Evolutionary conservation across 306 rosid species (phyloP).

Genomic region (Phaseolus lunatus): DNA sequence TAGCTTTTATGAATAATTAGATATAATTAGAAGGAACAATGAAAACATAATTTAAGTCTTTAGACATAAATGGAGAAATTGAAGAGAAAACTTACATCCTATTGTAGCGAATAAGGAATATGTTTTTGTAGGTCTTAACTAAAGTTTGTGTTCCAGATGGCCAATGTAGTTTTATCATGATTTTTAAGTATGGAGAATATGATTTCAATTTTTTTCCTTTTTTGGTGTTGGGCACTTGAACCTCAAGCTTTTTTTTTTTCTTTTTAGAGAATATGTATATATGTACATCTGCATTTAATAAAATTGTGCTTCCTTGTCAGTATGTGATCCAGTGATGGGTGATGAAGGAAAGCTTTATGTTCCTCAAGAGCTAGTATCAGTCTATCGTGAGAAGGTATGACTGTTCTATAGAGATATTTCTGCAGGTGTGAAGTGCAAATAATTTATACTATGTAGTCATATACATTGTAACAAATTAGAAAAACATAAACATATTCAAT

Average conservation of each 20-base stretch:
- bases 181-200: constrained; percentile 32
- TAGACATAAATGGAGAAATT: constrained; percentile 7
- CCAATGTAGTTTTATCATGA: neutral
- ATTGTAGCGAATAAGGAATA: constrained; percentile 13
- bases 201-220: constrained; percentile 1
- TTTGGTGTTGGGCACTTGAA: neutral
- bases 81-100: constrained; percentile 28
- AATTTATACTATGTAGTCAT: constrained; percentile 18
- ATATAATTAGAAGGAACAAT: neutral
- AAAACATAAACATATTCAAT: constrained; percentile 37
- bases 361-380: constrained; percentile 81
- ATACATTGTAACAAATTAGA: constrained; percentile 2
- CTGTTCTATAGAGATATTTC: constrained; percentile 37
- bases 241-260: constrained; percentile 13
- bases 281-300: constrained; percentile 37
- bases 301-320: constrained; percentile 51
- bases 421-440: constrained; percentile 24
- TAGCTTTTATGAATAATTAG: constrained; percentile 4
- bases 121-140: constrained; percentile 6
- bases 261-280: neutral
- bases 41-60: constrained; percentile 4
- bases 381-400: constrained; percentile 91
- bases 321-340: constrained; percentile 99
- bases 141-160: constrained; percentile 11
- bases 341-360: constrained; percentile 97